phyloP scores from a whole-genome alignment of 331 rosid genomes.

The Ulmus americana region DNA sequence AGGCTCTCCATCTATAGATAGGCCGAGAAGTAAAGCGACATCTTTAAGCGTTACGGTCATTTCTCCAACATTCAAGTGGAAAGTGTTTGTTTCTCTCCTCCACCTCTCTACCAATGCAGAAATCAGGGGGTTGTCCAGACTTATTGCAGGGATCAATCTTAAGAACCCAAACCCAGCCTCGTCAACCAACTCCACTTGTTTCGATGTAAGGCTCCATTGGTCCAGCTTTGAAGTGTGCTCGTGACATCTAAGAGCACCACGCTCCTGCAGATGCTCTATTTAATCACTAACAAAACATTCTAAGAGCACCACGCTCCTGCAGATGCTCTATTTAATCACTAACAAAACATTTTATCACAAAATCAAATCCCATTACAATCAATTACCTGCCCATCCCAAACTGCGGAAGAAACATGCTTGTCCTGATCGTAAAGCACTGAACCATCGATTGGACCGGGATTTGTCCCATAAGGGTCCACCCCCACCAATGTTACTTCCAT shows the following conservation, averaged over 20 bases:
- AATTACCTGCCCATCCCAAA: slow-evolving; percentile 98
- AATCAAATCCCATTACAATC: slow-evolving; percentile 9
- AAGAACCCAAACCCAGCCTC: slow-evolving; percentile 86
- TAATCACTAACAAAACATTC: slow-evolving; percentile 26
- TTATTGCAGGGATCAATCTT: slow-evolving; percentile 89
- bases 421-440: slow-evolving; percentile 92
- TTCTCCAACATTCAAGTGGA: slow-evolving; percentile 95
- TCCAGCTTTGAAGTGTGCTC: slow-evolving; percentile 97
- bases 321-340: slow-evolving; percentile 6
- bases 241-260: slow-evolving; percentile 97
- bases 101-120: slow-evolving; percentile 97
- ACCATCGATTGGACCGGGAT: slow-evolving; percentile 91
- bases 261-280: slow-evolving; percentile 57
- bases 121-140: slow-evolving; percentile 94
- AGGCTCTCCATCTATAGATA: slow-evolving; percentile 90
- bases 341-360: too few species aligned
- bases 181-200: slow-evolving; percentile 75
- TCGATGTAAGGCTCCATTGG: slow-evolving; percentile 74
- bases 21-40: slow-evolving; percentile 77
- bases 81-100: slow-evolving; percentile 98
- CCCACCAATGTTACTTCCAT: slow-evolving; percentile 66
- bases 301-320: slow-evolving; percentile 97
- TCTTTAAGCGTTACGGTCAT: slow-evolving; percentile 90
- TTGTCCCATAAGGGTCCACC: slow-evolving; percentile 67
- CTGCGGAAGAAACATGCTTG: slow-evolving; percentile 92